phyloP scores from a whole-genome alignment of 257 asterid species.

The Ehretia macrophylla region DNA sequence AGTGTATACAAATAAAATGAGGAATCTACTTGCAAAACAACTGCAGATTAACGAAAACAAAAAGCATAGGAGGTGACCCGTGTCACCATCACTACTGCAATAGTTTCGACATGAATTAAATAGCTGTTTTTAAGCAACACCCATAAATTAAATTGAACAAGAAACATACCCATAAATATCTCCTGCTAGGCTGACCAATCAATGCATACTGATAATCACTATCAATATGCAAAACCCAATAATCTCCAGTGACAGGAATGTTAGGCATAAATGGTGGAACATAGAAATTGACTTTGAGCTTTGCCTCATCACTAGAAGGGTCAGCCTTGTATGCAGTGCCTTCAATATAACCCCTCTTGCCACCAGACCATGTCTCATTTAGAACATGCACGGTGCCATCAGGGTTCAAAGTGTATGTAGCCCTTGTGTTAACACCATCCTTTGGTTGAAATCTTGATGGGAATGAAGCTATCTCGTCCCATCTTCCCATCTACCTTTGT shows the following conservation, averaged over 20 bases:
- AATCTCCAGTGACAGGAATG: constrained; percentile 30
- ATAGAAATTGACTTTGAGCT: constrained; percentile 33
- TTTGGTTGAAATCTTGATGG: constrained; percentile 74
- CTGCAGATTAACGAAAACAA: too few relatives aligned
- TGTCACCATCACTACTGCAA: too few relatives aligned
- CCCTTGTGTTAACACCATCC: constrained; percentile 63
- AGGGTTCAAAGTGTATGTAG: constrained; percentile 59
- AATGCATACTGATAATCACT: constrained; percentile 30
- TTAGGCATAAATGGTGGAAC: constrained; percentile 42
- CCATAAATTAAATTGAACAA: too few relatives aligned
- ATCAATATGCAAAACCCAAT: constrained; percentile 36
- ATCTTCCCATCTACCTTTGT: constrained; percentile 79
- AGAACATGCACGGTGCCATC: constrained; percentile 72
- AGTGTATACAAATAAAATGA: too few relatives aligned
- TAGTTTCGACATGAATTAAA: too few relatives aligned
- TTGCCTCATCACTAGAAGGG: constrained; percentile 46
- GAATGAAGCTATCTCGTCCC: constrained; percentile 91
- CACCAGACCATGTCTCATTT: constrained; percentile 76
- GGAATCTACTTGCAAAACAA: too few relatives aligned
- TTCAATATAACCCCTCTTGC: constrained; percentile 63
- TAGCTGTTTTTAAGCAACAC: too few relatives aligned
- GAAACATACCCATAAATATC: constrained; percentile 78
- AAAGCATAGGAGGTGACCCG: too few relatives aligned
- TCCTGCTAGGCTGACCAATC: constrained; percentile 69
- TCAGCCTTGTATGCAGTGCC: constrained; percentile 69